Percentiles rank a stretch among this genome's conserved stretches.
Conservation (phyloP, 768 basidiomycete genomes). For the Hydnomerulius pinastri region DNA sequence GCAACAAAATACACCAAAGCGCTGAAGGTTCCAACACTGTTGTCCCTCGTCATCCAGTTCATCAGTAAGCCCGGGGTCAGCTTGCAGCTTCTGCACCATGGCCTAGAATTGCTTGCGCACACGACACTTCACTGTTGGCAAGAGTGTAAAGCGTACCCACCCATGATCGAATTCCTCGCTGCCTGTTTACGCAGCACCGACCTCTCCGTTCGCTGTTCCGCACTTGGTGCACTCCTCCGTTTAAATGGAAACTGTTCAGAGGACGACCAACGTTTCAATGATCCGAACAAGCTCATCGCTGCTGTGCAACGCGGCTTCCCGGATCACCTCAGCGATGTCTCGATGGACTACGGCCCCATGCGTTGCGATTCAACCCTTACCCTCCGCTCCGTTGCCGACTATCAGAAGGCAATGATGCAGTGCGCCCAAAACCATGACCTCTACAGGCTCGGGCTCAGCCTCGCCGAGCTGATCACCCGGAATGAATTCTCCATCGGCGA, state of each 20-base stretch:
- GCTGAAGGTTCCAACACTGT: conserved; percentile 45
- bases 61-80: conserved; percentile 46
- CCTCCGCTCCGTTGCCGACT: conserved; percentile 41
- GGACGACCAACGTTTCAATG: conserved; percentile 45
- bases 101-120: conserved; percentile 45
- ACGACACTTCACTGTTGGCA: conserved; percentile 46
- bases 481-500: conserved; percentile 65
- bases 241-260: conserved; percentile 47
- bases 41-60: conserved; percentile 44
- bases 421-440: conserved; percentile 50
- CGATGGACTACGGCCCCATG: conserved; percentile 49
- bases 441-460: conserved; percentile 48
- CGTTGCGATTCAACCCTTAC: conserved; percentile 51
- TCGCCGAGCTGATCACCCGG: conserved; percentile 50
- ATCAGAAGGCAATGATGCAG: conserved; percentile 55
- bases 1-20: conserved; percentile 40
- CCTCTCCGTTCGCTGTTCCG: conserved; percentile 51
- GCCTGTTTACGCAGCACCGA: conserved; percentile 58
- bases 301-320: conserved; percentile 47
- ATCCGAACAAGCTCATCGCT: conserved; percentile 49
- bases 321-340: conserved; percentile 43
- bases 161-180: conserved; percentile 51
- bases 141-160: conserved; percentile 45
- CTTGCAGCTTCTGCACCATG: conserved; percentile 51
- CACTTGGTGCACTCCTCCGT: conserved; percentile 55